A percentile compares a stretch with the other conserved stretches of the same genome.
Conservation (phyloP, 108 stramenopile genomes). For the Skeletonema menzelii region DNA sequence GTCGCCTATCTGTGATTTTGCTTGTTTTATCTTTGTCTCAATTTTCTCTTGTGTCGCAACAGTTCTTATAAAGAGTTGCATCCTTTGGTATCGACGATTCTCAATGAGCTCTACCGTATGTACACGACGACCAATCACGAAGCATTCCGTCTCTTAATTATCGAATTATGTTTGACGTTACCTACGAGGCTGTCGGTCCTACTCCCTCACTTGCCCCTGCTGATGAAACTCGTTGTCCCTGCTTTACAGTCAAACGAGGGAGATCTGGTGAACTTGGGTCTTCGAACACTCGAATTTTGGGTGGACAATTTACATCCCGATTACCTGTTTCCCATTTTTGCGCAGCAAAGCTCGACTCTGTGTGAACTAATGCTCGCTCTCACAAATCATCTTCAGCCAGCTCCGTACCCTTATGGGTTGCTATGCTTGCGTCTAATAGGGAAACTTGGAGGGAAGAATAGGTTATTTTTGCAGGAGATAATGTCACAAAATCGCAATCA, state of each 20-base stretch:
- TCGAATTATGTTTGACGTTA: constrained; percentile 90
- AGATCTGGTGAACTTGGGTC: constrained; percentile 85
- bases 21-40: neutral
- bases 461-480: constrained; percentile 78
- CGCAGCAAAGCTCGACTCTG: constrained; percentile 51
- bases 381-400: constrained; percentile 86
- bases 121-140: constrained; percentile 48
- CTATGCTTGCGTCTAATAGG: constrained; percentile 90
- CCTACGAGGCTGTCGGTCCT: constrained; percentile 90
- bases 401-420: constrained; percentile 93
- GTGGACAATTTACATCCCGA: constrained; percentile 95
- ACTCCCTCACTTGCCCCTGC: constrained; percentile 90
- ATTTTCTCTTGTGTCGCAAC: neutral
- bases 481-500: constrained; percentile 31
- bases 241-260: constrained; percentile 84
- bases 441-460: constrained; percentile 94
- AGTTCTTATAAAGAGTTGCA: constrained; percentile 79
- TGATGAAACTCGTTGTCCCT: constrained; percentile 82
- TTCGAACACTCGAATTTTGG: constrained; percentile 96
- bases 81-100: constrained; percentile 74
- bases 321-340: constrained; percentile 75
- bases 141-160: constrained; percentile 58
- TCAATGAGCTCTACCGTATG: constrained; percentile 82
- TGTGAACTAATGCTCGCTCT: constrained; percentile 82
- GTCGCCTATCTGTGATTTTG: neutral